phyloP scores from a whole-genome alignment of 345 rosid species.

The Cardamine occulta region DNA sequence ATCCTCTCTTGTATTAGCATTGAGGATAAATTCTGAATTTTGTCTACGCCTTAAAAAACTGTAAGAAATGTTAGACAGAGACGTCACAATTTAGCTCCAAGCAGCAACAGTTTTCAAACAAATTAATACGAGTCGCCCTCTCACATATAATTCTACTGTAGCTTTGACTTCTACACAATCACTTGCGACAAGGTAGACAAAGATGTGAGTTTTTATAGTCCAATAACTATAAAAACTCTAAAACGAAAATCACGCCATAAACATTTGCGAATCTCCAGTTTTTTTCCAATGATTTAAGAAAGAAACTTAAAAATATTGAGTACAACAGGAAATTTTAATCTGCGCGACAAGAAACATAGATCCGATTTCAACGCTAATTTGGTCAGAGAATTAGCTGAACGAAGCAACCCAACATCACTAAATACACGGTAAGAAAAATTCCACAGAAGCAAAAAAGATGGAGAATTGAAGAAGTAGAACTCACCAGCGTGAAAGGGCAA shows the following conservation, averaged over 20 bases:
- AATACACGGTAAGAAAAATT: background rate
- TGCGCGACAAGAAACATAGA: background rate
- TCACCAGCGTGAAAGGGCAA: constrained; percentile 5
- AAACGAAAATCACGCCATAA: background rate
- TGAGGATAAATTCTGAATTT: background rate
- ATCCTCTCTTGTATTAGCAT: background rate
- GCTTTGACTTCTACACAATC: constrained; percentile 28
- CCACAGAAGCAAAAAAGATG: background rate
- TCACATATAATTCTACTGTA: background rate
- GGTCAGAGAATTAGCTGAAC: background rate
- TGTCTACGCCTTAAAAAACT: background rate
- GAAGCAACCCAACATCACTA: constrained; percentile 35
- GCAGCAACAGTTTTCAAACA: constrained; percentile 12
- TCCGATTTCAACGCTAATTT: constrained; percentile 20
- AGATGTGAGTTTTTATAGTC: constrained; percentile 1
- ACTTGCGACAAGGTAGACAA: background rate
- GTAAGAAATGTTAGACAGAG: background rate
- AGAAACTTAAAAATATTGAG: background rate
- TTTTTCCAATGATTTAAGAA: background rate
- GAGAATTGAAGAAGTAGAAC: constrained; percentile 24
- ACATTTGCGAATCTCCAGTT: constrained; percentile 9
- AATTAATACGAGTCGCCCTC: background rate
- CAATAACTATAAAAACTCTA: constrained; percentile 1
- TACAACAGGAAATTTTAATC: background rate
- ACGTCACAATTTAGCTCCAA: constrained; percentile 8